Evolutionary conservation across 2,329 filamentous ascomycete species (phyloP), one percentile per base, ranked within the genome.

Genomic region (Tolypocladium tundrense): DNA sequence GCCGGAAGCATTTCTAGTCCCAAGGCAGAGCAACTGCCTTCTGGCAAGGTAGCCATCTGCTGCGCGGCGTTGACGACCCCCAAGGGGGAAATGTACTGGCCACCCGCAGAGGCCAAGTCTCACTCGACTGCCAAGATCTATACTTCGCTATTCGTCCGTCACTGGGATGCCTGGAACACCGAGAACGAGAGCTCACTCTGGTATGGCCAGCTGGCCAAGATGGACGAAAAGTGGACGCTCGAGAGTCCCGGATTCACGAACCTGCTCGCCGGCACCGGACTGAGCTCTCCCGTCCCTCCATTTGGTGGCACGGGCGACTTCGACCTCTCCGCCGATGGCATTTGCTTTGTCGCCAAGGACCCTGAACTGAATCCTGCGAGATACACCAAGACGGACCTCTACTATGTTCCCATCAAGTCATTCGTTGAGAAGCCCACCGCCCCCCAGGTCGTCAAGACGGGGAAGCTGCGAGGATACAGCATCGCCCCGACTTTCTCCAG

Each of bases 221-320:
- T 68, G 41, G 69, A 70, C 16, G 71, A 63, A 16, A 68, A 66
- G 58, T 81, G 75, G 68, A 67, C 65, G 33, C 71, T 84, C 19
- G 72, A 75, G 51, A 64, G 69, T 3, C 68, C 71, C 1, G 73
- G 76, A 0, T 72, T 90, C 51, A 77, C 74, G 57, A 92, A 92
- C 66, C 82, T 86, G 2, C 75, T 93, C 45, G 77, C 79, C 14
- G 81, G 78, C 19, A 84, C 80, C 0, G 64, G 71, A 21, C 77
- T 88, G 35, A 86, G 84, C 66, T 86, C 77, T 54, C 92, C 88
- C 0, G 84, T 91, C 21, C 85, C 82, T 54, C 87, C 90, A 0
- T 95, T 96, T 65, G 91, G 91, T 4, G 90, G 88, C 24, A 75
- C 84, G 0, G 82, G 84, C n/a, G 87, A 95, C 70, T 96, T 92